These are phyloP conservation scores for Ramaria sp. DNA, from an alignment of 768 basidiomycete species.

Conservation along the genomic window DNA sequence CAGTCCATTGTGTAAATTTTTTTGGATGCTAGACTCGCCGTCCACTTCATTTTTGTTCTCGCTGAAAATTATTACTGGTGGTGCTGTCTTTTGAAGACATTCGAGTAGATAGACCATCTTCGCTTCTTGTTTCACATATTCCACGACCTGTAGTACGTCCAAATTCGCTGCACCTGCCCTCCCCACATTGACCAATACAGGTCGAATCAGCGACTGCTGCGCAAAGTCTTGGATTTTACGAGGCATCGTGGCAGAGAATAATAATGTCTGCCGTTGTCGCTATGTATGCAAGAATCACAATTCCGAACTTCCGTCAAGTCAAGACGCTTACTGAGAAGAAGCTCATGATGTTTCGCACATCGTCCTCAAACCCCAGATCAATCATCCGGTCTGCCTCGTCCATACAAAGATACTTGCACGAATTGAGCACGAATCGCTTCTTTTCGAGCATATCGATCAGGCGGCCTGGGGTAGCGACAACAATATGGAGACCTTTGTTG, in stretches of 20 bases:
- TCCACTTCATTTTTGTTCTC: constrained; percentile 99
- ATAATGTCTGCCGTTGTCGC: constrained; percentile 91
- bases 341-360: constrained; percentile 97
- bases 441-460: constrained; percentile 98
- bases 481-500: constrained; percentile 86
- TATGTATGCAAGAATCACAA: constrained; percentile 22
- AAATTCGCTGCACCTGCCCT: constrained; percentile 96
- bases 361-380: constrained; percentile 97
- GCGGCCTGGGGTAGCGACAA: constrained; percentile 93
- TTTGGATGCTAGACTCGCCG: constrained; percentile 33
- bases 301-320: neutral
- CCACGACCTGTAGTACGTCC: constrained; percentile 92
- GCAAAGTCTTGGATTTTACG: constrained; percentile 99
- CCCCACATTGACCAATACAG: constrained; percentile 93
- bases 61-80: constrained; percentile 94
- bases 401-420: constrained; percentile 96
- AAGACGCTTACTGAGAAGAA: constrained; percentile 74
- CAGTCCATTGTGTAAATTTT: neutral
- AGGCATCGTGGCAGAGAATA: constrained; percentile 99
- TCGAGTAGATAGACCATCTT: constrained; percentile 99
- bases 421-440: constrained; percentile 81
- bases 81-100: constrained; percentile 95
- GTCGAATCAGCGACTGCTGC: constrained; percentile 88
- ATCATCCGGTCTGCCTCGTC: constrained; percentile 99
- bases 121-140: constrained; percentile 98